Conservation (phyloP, 495 filamentous ascomycete species). For the Penicillium cosmopolitanum region DNA sequence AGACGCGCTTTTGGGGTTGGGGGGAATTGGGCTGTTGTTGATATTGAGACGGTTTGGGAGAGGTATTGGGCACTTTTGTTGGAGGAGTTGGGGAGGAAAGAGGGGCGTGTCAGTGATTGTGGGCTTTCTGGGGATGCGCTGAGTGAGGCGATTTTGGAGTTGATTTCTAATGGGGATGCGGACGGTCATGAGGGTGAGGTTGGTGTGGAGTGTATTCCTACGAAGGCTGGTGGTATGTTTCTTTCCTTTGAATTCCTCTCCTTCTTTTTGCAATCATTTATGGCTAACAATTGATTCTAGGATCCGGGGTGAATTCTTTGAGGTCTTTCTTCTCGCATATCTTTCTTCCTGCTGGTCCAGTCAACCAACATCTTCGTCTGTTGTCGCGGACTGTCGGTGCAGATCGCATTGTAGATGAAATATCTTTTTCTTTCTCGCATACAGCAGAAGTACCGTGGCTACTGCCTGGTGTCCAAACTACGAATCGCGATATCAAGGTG, state of each 20-base stretch:
- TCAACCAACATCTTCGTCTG: constrained; percentile 65
- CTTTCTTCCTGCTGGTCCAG: constrained; percentile 72
- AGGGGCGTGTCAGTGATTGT: constrained; percentile 1
- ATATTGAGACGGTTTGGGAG: constrained; percentile 64
- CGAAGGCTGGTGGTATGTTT: constrained; percentile 48
- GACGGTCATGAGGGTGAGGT: constrained; percentile 13
- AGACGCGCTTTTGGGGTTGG: constrained; percentile 58
- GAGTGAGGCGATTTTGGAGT: constrained; percentile 14
- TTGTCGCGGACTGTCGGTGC: constrained; percentile 68
- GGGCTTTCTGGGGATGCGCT: neutral
- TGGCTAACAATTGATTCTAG: constrained; percentile 15
- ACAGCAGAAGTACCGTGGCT: constrained; percentile 76
- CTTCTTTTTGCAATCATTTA: neutral
- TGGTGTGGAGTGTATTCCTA: constrained; percentile 35
- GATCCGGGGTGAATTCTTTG: constrained; percentile 39
- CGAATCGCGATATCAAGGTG: constrained; percentile 64
- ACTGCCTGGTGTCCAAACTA: constrained; percentile 72
- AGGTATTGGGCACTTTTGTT: constrained; percentile 44
- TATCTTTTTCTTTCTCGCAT: constrained; percentile 67
- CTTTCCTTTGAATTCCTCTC: neutral
- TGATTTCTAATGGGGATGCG: constrained; percentile 7
- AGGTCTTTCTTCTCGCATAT: constrained; percentile 68
- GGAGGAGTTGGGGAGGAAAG: constrained; percentile 15
- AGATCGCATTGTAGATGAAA: constrained; percentile 62
- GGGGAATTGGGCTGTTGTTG: constrained; percentile 49